Evolutionary conservation across 345 rosid species (phyloP), one percentile per base, ranked within the genome.

Genomic region (Eucalyptus marginata): DNA sequence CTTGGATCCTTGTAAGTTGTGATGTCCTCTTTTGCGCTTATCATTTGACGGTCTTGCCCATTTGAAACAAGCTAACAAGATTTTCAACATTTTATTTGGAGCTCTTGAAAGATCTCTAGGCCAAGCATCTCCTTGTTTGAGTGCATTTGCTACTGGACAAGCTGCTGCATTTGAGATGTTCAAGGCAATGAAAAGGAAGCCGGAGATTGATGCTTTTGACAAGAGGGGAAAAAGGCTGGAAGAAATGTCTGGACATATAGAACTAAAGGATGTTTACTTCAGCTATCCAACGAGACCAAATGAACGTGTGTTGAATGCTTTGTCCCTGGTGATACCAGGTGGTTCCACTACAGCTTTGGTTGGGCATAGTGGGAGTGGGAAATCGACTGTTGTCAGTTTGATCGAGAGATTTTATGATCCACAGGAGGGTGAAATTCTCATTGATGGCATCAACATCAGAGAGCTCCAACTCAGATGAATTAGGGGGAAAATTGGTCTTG

Each of bases 341-440:
- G 96, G 97, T 50, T 90, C 93, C 11, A 93, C 95, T 11, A 91
- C 95, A 86, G 98, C 96, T 89, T 51, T 95, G 62, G 97, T 96
- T 71, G 97, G 98, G 20, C 95, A 93, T 33, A 95, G 97, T 87
- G 97, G 97, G 83, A 95, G 97, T 47, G 97, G 97, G 49, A 96
- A 96, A 84, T 96, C 95, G 54, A 95, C 96, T 20, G 93, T 95
- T 5, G 93, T 95, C 83, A 93, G 94, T 90, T 62, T 96, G n/a
- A 94, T 96, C 13, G 95, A 95, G 91, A 94, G 98, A 92, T 96
- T 95, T 86, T 95, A 94, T 76, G 97, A 95, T 89, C 97, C 96
- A 4, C 93, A 89, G 62, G 87, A 89, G 0, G 97, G 94, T 50
- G 93, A 94, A 93, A 94, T 96, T 25, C 93, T 89, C 7, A 92